Base-by-base conservation (phyloP, 768 basidiomycete species). In the Lentinus tigrinus region DNA sequence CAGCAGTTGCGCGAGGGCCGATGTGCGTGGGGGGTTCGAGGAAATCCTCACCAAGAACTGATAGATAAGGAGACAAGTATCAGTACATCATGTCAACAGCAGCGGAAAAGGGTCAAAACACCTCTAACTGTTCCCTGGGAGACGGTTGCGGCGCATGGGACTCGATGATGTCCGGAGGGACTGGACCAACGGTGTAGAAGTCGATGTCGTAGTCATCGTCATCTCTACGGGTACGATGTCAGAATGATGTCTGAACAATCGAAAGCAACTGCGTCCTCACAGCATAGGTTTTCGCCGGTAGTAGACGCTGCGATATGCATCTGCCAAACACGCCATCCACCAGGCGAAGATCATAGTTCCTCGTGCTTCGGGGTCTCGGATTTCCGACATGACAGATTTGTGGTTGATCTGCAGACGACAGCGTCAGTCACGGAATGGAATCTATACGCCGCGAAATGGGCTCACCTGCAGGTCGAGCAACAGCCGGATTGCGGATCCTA, bases 191-290 rank as follows among this genome's bases (percentile, higher is more conserved):
- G 4, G 86, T 89, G 70, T 91, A 92, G 65, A 93, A 92, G 71
- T 92, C 91, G 62, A 94, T 88, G 68, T 94, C 89, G 68, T 93
- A 93, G 73, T 94, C 91, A 60, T 91, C 87, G 63, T 93, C 92
- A 69, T 92, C 90, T 54, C 79, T 82, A 70, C 58, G 27, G 39
- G 39, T n/a, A 47, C 19, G 17, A 47, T 28, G 52, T 55, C 52
- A 52, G 58, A 21, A 21, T 2, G 44, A 21, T 2, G 23, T 21
- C 31, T 10, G 17, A 48, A 16, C 43, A 34, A 39, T 23, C 26
- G 19, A 7, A 51, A 48, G 27, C 2, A 40, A 28, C 34, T 31
- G 56, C 27, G 21, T 43, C 23, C 23, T 19, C 13, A 85, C 76
- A 95, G 76, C 65, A 88, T 79, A 7, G 93, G 92, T 73, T 93